phyloP scores from a whole-genome alignment of 306 rosid genomes.

The Oemleria cerasiformis region DNA sequence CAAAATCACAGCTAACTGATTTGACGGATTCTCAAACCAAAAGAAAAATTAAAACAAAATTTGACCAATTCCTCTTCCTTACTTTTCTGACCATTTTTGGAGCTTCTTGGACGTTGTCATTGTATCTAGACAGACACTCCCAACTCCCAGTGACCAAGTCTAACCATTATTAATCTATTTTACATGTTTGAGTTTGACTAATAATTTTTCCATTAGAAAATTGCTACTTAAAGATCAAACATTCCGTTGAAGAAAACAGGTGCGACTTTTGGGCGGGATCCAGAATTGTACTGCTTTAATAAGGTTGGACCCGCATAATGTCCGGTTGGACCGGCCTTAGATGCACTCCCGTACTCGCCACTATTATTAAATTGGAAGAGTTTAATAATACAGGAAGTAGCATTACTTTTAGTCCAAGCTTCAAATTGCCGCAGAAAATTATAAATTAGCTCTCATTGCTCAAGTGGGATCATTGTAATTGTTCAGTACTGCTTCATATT shows the following conservation, averaged over 20 bases:
- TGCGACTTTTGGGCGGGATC: too few species aligned
- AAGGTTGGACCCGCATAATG: too few species aligned
- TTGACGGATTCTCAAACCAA: neutral
- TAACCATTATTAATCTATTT: neutral
- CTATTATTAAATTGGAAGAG: too few species aligned
- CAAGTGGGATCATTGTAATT: conserved; percentile 23
- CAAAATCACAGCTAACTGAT: neutral
- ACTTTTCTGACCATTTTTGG: neutral
- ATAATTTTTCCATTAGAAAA: too few species aligned
- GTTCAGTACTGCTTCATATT: conserved; percentile 24
- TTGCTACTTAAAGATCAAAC: too few species aligned
- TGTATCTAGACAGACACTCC: neutral
- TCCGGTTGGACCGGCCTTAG: too few species aligned
- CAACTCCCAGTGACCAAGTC: neutral
- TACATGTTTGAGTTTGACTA: too few species aligned
- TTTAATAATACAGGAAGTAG: too few species aligned
- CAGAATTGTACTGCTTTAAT: too few species aligned
- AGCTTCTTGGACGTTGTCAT: neutral
- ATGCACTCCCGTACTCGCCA: too few species aligned
- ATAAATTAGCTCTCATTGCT: conserved; percentile 37
- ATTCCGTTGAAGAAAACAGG: too few species aligned
- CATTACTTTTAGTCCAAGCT: neutral
- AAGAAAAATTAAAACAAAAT: neutral
- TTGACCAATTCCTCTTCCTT: neutral
- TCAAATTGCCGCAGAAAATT: conserved; percentile 24